Evolutionary conservation across 495 filamentous ascomycete genomes (phyloP).

Genomic region (Letharia columbiana): DNA sequence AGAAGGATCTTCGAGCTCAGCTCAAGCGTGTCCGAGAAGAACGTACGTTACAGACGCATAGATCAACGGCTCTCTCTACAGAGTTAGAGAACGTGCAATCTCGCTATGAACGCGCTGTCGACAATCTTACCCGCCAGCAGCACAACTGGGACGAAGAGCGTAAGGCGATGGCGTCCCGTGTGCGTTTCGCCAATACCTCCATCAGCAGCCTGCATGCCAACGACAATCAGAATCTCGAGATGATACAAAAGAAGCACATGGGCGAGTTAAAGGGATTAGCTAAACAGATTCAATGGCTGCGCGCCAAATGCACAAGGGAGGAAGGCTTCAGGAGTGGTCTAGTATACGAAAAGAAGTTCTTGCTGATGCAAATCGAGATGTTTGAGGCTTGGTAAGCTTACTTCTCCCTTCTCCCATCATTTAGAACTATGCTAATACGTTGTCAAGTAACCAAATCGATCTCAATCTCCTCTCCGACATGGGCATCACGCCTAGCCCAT

Average conservation of each 20-base stretch:
- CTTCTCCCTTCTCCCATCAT: constrained; percentile 11
- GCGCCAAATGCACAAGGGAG: constrained; percentile 68
- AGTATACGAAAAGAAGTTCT: constrained; percentile 69
- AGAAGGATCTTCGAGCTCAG: constrained; percentile 48
- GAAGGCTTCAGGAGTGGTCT: constrained; percentile 67
- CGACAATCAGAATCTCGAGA: constrained; percentile 35
- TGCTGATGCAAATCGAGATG: constrained; percentile 70
- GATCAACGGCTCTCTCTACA: constrained; percentile 39
- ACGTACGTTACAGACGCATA: constrained; percentile 41
- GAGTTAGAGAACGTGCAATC: constrained; percentile 48
- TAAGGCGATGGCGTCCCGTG: constrained; percentile 34
- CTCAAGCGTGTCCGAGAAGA: constrained; percentile 52
- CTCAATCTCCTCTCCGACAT: constrained; percentile 75
- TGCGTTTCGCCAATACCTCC: constrained; percentile 37
- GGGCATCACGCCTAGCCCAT: constrained; percentile 48
- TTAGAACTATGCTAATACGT: constrained; percentile 22
- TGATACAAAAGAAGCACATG: constrained; percentile 52
- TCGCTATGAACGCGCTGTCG: constrained; percentile 45
- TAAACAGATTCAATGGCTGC: constrained; percentile 84
- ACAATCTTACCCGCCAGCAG: constrained; percentile 35
- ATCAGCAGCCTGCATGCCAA: constrained; percentile 25
- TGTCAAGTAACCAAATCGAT: constrained; percentile 77
- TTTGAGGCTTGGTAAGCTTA: constrained; percentile 75
- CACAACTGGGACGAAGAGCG: constrained; percentile 42
- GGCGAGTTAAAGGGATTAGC: constrained; percentile 76